These are phyloP conservation scores for Solanum tarijense DNA, from an alignment of 257 asterid species.

Conservation along the genomic window DNA sequence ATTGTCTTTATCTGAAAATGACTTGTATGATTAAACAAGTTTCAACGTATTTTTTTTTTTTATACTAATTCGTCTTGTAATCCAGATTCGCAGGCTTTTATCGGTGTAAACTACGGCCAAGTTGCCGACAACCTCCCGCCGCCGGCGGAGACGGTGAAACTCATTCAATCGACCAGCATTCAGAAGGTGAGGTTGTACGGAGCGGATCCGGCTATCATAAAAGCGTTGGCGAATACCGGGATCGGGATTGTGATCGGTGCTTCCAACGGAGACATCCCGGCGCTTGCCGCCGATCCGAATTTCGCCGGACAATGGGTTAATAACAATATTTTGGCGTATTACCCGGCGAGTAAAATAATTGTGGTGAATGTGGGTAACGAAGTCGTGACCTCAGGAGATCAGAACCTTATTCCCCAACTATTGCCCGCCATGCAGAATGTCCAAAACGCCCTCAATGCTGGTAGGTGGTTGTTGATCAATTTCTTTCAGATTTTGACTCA, in stretches of 20 bases:
- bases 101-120: slow-evolving; percentile 81
- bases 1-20: neutral
- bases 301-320: slow-evolving; percentile 81
- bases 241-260: slow-evolving; percentile 89
- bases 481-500: neutral
- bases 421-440: slow-evolving; percentile 93
- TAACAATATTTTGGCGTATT: slow-evolving; percentile 55
- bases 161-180: slow-evolving; percentile 62
- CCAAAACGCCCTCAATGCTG: slow-evolving; percentile 94
- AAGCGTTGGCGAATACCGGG: slow-evolving; percentile 70
- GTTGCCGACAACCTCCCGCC: slow-evolving; percentile 95
- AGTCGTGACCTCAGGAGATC: slow-evolving; percentile 60
- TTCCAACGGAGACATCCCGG: slow-evolving; percentile 84
- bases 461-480: slow-evolving; percentile 12
- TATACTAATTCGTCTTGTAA: neutral
- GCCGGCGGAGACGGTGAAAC: slow-evolving; percentile 71
- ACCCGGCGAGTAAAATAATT: slow-evolving; percentile 74
- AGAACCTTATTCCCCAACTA: slow-evolving; percentile 51
- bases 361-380: slow-evolving; percentile 84
- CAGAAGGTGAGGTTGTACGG: slow-evolving; percentile 89
- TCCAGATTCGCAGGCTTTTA: slow-evolving; percentile 65
- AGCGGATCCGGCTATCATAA: slow-evolving; percentile 71
- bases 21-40: neutral
- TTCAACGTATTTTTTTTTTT: neutral
- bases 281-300: slow-evolving; percentile 79